Conservation (phyloP, 2,329 filamentous ascomycete genomes). For the Trichoderma simmonsii region DNA sequence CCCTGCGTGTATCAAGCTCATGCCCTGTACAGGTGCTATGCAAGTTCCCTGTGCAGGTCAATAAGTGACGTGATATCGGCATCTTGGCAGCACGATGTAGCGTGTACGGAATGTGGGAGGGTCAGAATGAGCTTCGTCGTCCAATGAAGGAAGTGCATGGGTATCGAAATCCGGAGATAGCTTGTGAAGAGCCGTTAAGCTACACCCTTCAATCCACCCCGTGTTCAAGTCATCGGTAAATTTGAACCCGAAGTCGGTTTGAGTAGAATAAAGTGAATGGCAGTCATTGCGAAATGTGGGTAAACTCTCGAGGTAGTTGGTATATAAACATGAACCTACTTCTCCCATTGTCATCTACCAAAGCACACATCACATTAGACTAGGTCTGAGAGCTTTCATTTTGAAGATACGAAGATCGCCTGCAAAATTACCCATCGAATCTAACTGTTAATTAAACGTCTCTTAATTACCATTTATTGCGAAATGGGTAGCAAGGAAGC, state of each 20-base stretch:
- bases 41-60: background rate
- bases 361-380: background rate
- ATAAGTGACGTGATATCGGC: background rate
- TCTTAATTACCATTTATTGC: too few relatives aligned
- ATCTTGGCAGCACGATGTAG: background rate
- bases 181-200: background rate
- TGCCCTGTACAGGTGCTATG: conserved; percentile 4
- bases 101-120: background rate
- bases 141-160: background rate
- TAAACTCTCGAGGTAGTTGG: background rate
- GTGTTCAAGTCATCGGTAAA: background rate
- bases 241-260: background rate
- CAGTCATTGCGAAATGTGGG: background rate
- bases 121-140: background rate
- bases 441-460: too few relatives aligned
- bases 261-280: background rate
- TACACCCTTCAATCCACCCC: background rate
- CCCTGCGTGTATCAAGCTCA: conserved; percentile 26
- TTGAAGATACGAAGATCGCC: too few relatives aligned
- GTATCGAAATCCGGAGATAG: background rate
- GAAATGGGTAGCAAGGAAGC: conserved; percentile 33
- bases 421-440: background rate
- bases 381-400: background rate
- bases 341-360: background rate
- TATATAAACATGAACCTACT: background rate